Conservation (phyloP, 1,284 basidiomycete species). For the Ustilago trichophora region DNA sequence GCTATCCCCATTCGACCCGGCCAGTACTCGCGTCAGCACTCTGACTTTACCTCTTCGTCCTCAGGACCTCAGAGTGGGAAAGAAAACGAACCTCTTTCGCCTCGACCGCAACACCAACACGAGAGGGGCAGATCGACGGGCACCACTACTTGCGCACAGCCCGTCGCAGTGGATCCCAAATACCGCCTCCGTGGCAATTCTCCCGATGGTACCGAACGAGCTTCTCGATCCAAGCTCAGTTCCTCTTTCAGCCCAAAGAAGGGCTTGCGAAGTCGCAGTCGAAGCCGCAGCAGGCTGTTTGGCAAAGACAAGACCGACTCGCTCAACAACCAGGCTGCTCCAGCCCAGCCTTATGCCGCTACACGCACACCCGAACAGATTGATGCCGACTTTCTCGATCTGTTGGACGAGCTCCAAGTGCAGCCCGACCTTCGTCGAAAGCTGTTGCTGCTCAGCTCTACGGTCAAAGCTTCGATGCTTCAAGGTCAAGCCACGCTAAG, state of each 20-base stretch:
- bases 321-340: slow-evolving; percentile 13
- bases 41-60: slow-evolving; percentile 3
- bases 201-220: slow-evolving; percentile 20
- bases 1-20: slow-evolving; percentile 29
- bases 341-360: slow-evolving; percentile 6
- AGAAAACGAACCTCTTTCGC: slow-evolving; percentile 35
- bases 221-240: slow-evolving; percentile 16
- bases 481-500: slow-evolving; percentile 79
- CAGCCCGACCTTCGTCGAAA: slow-evolving; percentile 79
- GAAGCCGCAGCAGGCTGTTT: slow-evolving; percentile 35
- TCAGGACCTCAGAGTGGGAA: slow-evolving; percentile 18
- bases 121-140: slow-evolving; percentile 4
- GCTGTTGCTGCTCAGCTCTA: slow-evolving; percentile 78
- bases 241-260: slow-evolving; percentile 43
- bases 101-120: not conserved
- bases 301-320: slow-evolving; percentile 38
- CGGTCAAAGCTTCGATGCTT: slow-evolving; percentile 88
- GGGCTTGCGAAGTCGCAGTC: slow-evolving; percentile 29
- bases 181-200: slow-evolving; percentile 47
- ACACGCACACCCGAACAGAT: slow-evolving; percentile 42
- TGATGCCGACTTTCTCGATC: slow-evolving; percentile 49
- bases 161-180: slow-evolving; percentile 32
- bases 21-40: slow-evolving; percentile 41
- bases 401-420: slow-evolving; percentile 71
- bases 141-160: slow-evolving; percentile 5